Evolutionary conservation across 73 alveolate species (phyloP).

Genomic region (Paramecium octaurelia): DNA sequence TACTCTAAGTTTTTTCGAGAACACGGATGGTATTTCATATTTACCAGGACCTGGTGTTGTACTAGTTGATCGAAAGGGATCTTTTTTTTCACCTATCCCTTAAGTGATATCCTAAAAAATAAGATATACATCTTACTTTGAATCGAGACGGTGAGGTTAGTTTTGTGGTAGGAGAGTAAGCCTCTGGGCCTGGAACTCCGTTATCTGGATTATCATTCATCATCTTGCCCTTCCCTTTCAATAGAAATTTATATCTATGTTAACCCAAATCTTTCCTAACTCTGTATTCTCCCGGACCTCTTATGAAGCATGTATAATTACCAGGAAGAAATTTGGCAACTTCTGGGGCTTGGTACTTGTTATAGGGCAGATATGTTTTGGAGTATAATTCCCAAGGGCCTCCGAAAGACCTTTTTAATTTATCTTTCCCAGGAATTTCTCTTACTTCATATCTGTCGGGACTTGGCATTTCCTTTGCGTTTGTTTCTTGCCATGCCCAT

Average conservation of each 20-base stretch:
- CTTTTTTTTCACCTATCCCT: constrained; percentile 44
- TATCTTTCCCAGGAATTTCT: constrained; percentile 34
- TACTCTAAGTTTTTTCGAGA: constrained; percentile 27
- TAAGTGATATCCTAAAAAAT: background rate
- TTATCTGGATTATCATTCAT: constrained; percentile 14
- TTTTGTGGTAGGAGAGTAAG: background rate
- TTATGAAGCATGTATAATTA: background rate
- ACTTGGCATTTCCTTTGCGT: constrained; percentile 43
- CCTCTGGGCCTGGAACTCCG: constrained; percentile 46
- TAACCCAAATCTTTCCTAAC: constrained; percentile 30
- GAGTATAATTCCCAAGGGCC: constrained; percentile 1
- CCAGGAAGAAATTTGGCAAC: constrained; percentile 30
- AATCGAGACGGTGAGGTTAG: constrained; percentile 24
- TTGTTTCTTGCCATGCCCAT: constrained; percentile 15
- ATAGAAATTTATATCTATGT: constrained; percentile 5
- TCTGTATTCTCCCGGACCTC: constrained; percentile 48
- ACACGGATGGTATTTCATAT: background rate
- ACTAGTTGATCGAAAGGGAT: constrained; percentile 32
- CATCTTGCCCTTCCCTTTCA: constrained; percentile 46
- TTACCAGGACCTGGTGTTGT: constrained; percentile 48
- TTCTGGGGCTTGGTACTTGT: constrained; percentile 15
- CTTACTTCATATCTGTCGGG: constrained; percentile 42
- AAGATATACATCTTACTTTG: background rate
- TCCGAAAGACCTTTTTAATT: constrained; percentile 14
- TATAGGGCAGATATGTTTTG: constrained; percentile 15